These are phyloP conservation scores for Syncephalastrum sp. DNA, from an alignment of 371 early-diverging fungal genomes.

Conservation along the genomic window DNA sequence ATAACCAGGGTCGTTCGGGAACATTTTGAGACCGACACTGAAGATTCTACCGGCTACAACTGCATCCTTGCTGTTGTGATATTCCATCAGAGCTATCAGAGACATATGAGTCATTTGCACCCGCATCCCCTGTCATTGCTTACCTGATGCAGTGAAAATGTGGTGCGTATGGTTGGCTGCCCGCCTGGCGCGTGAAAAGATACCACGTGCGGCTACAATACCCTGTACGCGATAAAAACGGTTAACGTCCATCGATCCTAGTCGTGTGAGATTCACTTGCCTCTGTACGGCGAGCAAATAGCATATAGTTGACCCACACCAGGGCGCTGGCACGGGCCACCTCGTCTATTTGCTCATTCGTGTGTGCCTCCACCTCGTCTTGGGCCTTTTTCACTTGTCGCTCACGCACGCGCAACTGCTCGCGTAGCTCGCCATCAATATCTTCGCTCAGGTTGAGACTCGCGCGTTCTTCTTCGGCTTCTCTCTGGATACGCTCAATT, in stretches of 20 bases:
- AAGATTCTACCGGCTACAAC: slow-evolving; percentile 89
- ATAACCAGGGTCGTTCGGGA: slow-evolving; percentile 73
- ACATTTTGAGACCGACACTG: slow-evolving; percentile 81
- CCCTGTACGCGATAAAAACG: slow-evolving; percentile 28
- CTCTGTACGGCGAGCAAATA: slow-evolving; percentile 78
- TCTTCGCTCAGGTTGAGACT: slow-evolving; percentile 59
- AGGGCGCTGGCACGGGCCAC: slow-evolving; percentile 64
- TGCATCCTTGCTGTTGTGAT: slow-evolving; percentile 84
- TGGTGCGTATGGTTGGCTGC: slow-evolving; percentile 78
- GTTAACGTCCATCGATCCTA: neutral
- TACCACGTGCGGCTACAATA: slow-evolving; percentile 71
- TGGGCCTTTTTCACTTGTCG: slow-evolving; percentile 69
- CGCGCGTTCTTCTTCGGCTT: slow-evolving; percentile 40
- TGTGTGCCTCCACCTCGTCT: slow-evolving; percentile 58
- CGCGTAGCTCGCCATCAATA: slow-evolving; percentile 81
- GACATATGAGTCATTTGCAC: neutral
- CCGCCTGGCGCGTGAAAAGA: slow-evolving; percentile 83
- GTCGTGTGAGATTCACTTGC: slow-evolving; percentile 30
- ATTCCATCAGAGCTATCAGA: slow-evolving; percentile 85
- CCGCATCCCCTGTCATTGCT: neutral
- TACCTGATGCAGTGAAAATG: slow-evolving; percentile 80
- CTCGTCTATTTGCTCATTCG: slow-evolving; percentile 61
- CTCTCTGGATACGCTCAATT: slow-evolving; percentile 46
- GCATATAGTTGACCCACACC: slow-evolving; percentile 89
- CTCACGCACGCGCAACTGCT: slow-evolving; percentile 64